Conservation (phyloP, 2,329 filamentous ascomycete genomes). For the Aspergillus texensis region DNA sequence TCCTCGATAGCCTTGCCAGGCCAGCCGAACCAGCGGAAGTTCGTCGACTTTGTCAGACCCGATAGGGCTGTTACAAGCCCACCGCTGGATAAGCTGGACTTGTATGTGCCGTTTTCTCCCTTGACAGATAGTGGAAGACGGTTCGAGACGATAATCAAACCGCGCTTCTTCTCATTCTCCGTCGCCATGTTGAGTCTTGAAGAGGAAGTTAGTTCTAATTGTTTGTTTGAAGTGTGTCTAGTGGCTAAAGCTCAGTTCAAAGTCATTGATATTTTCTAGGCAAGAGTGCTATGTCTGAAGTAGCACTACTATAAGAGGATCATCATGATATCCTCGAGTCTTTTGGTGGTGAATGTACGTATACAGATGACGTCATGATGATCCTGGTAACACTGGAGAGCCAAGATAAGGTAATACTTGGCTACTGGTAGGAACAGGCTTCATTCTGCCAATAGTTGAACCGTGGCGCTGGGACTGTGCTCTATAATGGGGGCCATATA, state of each 20-base stretch:
- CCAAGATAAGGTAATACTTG: neutral
- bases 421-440: neutral
- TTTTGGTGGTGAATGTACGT: neutral
- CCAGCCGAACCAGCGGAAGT: constrained; percentile 97
- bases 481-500: neutral
- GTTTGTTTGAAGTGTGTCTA: neutral
- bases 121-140: constrained; percentile 92
- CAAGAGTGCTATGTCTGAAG: neutral
- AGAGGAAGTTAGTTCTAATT: neutral
- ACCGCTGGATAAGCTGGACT: constrained; percentile 87
- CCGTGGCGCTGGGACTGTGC: neutral
- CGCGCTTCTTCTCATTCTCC: constrained; percentile 23
- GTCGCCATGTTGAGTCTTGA: neutral
- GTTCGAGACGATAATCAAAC: constrained; percentile 78
- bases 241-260: neutral
- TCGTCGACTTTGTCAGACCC: constrained; percentile 82
- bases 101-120: constrained; percentile 76
- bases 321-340: neutral
- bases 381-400: neutral
- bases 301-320: neutral
- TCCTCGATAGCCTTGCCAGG: constrained; percentile 85
- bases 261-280: neutral
- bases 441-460: neutral
- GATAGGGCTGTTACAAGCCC: constrained; percentile 88
- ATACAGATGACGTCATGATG: constrained; percentile 2